phyloP scores from a whole-genome alignment of 108 stramenopile genomes.

The Craspedostauros australis region DNA sequence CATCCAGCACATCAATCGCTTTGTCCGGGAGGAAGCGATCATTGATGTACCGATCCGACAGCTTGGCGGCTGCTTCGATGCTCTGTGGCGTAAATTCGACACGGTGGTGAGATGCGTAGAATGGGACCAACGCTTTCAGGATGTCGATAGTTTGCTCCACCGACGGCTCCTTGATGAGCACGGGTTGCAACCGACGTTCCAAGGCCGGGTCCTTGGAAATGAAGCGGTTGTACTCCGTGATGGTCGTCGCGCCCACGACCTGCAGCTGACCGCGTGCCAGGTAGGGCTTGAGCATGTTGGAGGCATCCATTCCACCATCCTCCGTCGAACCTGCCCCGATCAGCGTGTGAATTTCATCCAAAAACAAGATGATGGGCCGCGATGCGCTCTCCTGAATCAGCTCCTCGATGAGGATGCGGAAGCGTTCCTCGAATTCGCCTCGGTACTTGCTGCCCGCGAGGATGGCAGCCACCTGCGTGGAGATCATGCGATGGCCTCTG shows the following conservation, averaged over 20 bases:
- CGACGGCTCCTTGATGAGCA: conserved; percentile 81
- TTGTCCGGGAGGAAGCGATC: conserved; percentile 93
- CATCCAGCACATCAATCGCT: conserved; percentile 94
- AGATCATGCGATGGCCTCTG: conserved; percentile 75
- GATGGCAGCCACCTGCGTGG: conserved; percentile 94
- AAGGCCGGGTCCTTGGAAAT: conserved; percentile 97
- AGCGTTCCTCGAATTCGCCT: conserved; percentile 97
- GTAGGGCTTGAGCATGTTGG: conserved; percentile 96
- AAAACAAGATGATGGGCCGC: conserved; percentile 89
- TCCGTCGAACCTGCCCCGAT: conserved; percentile 88
- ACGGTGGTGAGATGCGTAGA: conserved; percentile 94
- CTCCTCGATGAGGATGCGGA: conserved; percentile 94
- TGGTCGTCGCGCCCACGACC: conserved; percentile 96
- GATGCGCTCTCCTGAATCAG: conserved; percentile 82
- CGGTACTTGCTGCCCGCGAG: conserved; percentile 97
- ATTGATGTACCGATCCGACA: conserved; percentile 92
- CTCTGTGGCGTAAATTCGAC: conserved; percentile 89
- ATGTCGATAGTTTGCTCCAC: conserved; percentile 94
- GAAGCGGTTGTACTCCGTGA: conserved; percentile 91
- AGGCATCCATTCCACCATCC: conserved; percentile 96
- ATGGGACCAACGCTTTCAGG: conserved; percentile 88
- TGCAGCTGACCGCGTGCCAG: conserved; percentile 94
- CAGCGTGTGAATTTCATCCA: conserved; percentile 97
- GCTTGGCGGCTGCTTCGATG: conserved; percentile 89
- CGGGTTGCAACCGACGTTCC: conserved; percentile 95